Base-by-base conservation (phyloP, 805 yeast genomes). In the Hanseniaspora lachancei region DNA sequence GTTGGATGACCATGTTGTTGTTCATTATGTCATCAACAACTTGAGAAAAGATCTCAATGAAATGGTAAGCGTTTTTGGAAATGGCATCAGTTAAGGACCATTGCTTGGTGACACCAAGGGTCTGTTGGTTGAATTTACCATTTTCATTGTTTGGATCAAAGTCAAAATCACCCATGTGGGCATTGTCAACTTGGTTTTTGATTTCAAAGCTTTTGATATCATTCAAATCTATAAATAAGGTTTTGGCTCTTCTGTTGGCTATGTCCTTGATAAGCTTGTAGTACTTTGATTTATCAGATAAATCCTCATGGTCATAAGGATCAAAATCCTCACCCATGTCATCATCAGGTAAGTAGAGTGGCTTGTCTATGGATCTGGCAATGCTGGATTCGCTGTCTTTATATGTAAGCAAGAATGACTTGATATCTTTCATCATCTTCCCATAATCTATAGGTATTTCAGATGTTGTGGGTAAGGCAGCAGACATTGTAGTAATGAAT, bases 11-110 rank as follows among this genome's bases (percentile, higher is more conserved):
- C 56, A 53, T 53, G 24, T 13, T 23, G 35, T 18, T 53, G 0
- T 98, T 98, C 79, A 91, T 77, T 57, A 87, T 68, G 49, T 79
- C 81, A 69, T 93, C 99, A 46, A 87, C 78, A 16, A 81, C 82
- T 49, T 74, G 71, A 51, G 87, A 76, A 65, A 95, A 84, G 29
- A 93, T 65, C 62, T 91, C 97, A 24, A 80, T 69, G 64, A 83
- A 91, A 62, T 86, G 86, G 62, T 80, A 74, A 0, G 97, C 80
- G 67, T 93, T 93, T 54, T 79, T 80, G 60, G 75, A 68, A 42
- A 93, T 80, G 55, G 78, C 75, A 52, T 76, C 79, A 32, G 80
- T 78, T 53, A 87, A 46, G 16, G 58, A 27, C 55, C 54, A 46
- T 44, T 49, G 51, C 16, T 46, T 47, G 23, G 36, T 16, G 3